Conservation (phyloP, 768 basidiomycete species). For the Termitomyces sp. region DNA sequence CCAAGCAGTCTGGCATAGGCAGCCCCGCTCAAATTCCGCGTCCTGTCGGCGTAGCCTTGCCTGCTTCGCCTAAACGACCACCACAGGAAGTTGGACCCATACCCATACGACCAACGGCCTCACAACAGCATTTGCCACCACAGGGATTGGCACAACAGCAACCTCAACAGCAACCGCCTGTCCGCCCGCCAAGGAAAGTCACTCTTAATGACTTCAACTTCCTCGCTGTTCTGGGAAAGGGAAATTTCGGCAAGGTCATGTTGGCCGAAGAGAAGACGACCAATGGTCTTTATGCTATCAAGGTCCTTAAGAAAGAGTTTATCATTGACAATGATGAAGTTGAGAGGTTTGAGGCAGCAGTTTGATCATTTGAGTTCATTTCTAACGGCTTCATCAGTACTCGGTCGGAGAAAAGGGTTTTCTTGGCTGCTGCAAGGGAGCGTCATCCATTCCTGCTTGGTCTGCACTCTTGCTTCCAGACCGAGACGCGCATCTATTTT, state of each 20-base stretch:
- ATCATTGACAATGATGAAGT: slow-evolving; percentile 99
- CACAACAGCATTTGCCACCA: slow-evolving; percentile 27
- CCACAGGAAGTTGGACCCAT: slow-evolving; percentile 23
- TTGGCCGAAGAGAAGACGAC: slow-evolving; percentile 96
- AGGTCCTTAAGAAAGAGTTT: slow-evolving; percentile 99
- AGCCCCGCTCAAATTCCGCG: slow-evolving; percentile 22
- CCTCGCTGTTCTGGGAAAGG: slow-evolving; percentile 95
- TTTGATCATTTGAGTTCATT: not conserved
- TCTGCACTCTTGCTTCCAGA: slow-evolving; percentile 99
- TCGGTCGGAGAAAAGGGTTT: slow-evolving; percentile 98
- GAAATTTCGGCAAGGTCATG: slow-evolving; percentile 99
- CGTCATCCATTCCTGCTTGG: slow-evolving; percentile 96
- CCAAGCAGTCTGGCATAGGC: slow-evolving; percentile 30
- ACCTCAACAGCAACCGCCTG: slow-evolving; percentile 29
- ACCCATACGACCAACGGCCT: slow-evolving; percentile 26
- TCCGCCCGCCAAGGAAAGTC: slow-evolving; percentile 68
- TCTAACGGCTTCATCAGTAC: slow-evolving; percentile 50
- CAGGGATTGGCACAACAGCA: slow-evolving; percentile 8
- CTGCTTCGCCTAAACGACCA: slow-evolving; percentile 22
- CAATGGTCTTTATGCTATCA: slow-evolving; percentile 92
- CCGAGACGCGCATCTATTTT: slow-evolving; percentile 98
- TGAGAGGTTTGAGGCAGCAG: slow-evolving; percentile 62
- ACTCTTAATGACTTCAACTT: slow-evolving; percentile 99
- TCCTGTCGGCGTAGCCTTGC: slow-evolving; percentile 20
- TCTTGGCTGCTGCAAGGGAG: slow-evolving; percentile 93